Evolutionary conservation across 495 filamentous ascomycete species (phyloP).

Genomic region (Xylaria sp.): DNA sequence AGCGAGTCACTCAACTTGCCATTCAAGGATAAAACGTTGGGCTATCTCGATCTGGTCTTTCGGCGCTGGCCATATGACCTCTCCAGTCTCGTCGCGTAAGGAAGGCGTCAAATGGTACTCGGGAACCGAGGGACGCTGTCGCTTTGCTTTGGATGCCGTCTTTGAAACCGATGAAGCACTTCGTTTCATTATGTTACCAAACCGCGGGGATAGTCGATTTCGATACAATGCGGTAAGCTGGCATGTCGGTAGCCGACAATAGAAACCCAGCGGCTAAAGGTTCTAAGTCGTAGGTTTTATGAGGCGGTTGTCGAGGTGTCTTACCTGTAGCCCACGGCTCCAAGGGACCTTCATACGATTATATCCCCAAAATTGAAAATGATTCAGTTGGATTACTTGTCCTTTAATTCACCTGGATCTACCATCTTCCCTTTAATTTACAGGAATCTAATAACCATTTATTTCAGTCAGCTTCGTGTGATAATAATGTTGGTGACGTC

Average conservation of each 20-base stretch:
- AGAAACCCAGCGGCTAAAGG: not conserved
- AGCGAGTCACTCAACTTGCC: conserved; percentile 48
- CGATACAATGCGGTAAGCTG: not conserved
- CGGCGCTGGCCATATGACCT: conserved; percentile 62
- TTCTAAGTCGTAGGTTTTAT: not conserved
- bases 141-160: conserved; percentile 33
- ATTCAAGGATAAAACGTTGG: conserved; percentile 54
- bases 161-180: conserved; percentile 33
- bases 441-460: too few relatives aligned
- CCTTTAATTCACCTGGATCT: not conserved
- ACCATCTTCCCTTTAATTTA: too few relatives aligned
- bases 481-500: not conserved
- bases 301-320: conserved; percentile 1
- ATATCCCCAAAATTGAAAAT: not conserved
- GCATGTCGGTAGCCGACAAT: not conserved
- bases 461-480: not conserved
- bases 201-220: not conserved
- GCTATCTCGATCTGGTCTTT: conserved; percentile 54
- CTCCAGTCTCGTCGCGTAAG: conserved; percentile 48
- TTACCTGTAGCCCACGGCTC: conserved; percentile 3
- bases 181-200: conserved; percentile 38
- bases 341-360: not conserved
- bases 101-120: conserved; percentile 50
- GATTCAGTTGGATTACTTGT: not conserved
- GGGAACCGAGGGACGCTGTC: conserved; percentile 34